Conservation (phyloP, 192 early-diverging fungal genomes). For the Podila minutissima region DNA sequence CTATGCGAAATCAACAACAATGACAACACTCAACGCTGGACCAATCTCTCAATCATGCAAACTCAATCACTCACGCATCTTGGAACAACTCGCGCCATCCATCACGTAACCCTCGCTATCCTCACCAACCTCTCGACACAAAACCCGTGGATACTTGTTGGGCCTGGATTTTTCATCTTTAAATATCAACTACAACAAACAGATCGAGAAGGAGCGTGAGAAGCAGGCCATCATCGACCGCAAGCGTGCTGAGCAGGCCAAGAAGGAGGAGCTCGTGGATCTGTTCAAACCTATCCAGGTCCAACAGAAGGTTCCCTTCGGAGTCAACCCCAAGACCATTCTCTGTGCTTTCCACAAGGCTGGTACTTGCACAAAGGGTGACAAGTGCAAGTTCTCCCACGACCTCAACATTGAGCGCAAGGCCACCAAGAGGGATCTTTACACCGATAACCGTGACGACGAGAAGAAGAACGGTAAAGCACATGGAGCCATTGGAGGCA, state of each 20-base stretch:
- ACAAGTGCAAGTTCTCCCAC: constrained; percentile 98
- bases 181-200: neutral
- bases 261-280: constrained; percentile 89
- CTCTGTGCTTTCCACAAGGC: constrained; percentile 93
- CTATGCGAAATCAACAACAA: too few species aligned
- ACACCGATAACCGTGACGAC: constrained; percentile 84
- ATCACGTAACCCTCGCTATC: too few species aligned
- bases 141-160: too few species aligned
- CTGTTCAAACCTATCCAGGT: constrained; percentile 90
- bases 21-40: too few species aligned
- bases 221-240: constrained; percentile 68
- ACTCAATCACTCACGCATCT: too few species aligned
- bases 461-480: constrained; percentile 58
- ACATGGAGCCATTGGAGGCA: neutral
- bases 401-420: constrained; percentile 92
- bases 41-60: too few species aligned
- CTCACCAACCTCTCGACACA: too few species aligned
- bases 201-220: constrained; percentile 73
- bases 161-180: too few species aligned
- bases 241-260: constrained; percentile 85
- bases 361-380: constrained; percentile 90
- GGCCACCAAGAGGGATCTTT: constrained; percentile 91
- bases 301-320: constrained; percentile 97
- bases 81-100: too few species aligned
- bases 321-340: constrained; percentile 95